Evolutionary conservation across 2,329 filamentous ascomycete genomes (phyloP).

Genomic region (Ceratocystis cacaofunesta): DNA sequence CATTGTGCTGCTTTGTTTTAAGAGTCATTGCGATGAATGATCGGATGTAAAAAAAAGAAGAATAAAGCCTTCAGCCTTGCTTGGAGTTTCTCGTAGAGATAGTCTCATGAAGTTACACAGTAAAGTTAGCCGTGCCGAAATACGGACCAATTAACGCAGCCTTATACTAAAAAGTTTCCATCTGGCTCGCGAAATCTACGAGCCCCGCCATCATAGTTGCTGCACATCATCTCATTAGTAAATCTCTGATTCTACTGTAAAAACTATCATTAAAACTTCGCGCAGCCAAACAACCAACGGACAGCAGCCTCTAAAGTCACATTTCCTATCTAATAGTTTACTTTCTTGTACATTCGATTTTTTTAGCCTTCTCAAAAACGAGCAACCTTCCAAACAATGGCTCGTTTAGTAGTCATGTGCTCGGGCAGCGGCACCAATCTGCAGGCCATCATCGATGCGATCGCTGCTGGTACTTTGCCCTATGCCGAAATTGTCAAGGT

Average conservation of each 20-base stretch:
- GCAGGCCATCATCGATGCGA: conserved; percentile 50
- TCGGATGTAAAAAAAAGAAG: too few relatives aligned
- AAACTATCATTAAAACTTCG: not conserved
- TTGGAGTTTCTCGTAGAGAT: not conserved
- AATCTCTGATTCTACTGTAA: not conserved
- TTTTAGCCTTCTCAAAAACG: not conserved
- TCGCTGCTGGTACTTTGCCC: conserved; percentile 27
- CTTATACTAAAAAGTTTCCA: conserved; percentile 1
- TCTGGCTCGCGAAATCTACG: not conserved
- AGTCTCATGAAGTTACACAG: not conserved
- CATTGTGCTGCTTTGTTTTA: too few relatives aligned
- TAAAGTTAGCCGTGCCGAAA: not conserved
- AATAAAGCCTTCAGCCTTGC: not conserved
- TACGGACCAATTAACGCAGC: not conserved
- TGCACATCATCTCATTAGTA: not conserved
- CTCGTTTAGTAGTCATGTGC: conserved; percentile 51
- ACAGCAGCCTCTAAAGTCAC: not conserved
- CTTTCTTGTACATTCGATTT: not conserved
- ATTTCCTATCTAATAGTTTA: not conserved
- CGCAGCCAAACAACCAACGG: not conserved
- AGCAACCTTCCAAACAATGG: conserved; percentile 20
- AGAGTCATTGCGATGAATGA: too few relatives aligned
- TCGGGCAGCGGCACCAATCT: conserved; percentile 65
- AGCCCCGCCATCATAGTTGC: not conserved
- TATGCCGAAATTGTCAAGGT: conserved; percentile 32